phyloP scores from a whole-genome alignment of 441 rosid genomes.

The Corymbia calophylla region DNA sequence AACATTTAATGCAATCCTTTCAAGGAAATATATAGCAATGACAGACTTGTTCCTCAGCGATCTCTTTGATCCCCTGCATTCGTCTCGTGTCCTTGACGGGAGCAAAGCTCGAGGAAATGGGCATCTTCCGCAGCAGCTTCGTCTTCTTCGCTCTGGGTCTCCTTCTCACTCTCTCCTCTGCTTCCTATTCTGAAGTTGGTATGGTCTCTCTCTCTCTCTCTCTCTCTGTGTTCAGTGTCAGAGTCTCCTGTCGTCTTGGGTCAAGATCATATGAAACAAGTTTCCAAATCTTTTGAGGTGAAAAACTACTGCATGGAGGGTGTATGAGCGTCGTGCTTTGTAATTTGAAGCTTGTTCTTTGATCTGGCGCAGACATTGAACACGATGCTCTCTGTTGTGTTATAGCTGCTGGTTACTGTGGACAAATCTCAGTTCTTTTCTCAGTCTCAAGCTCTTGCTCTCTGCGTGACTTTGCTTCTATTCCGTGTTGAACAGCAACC shows the following conservation, averaged over 20 bases:
- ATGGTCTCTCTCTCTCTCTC: background rate
- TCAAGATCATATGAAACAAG: background rate
- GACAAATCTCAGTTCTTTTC: background rate
- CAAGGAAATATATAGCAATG: background rate
- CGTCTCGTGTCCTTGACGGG: background rate
- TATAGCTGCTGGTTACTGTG: background rate
- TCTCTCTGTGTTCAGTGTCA: background rate
- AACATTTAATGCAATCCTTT: no score
- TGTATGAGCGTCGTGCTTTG: background rate
- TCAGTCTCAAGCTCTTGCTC: background rate
- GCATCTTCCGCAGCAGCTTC: background rate
- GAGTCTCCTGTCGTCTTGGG: background rate
- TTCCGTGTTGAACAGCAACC: background rate
- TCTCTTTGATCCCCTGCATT: background rate
- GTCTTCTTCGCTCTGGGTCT: background rate
- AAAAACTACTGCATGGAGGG: background rate
- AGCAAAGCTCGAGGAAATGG: background rate
- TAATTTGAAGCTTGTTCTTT: background rate
- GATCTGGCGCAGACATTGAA: background rate
- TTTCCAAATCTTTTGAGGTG: background rate
- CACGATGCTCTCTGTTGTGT: background rate
- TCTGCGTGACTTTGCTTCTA: background rate
- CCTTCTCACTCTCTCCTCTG: background rate
- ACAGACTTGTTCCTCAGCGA: no score
- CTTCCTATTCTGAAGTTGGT: slow-evolving; percentile 17